These are phyloP conservation scores for Aciculosporium take DNA, from an alignment of 2,329 filamentous ascomycete genomes.

Conservation along the genomic window DNA sequence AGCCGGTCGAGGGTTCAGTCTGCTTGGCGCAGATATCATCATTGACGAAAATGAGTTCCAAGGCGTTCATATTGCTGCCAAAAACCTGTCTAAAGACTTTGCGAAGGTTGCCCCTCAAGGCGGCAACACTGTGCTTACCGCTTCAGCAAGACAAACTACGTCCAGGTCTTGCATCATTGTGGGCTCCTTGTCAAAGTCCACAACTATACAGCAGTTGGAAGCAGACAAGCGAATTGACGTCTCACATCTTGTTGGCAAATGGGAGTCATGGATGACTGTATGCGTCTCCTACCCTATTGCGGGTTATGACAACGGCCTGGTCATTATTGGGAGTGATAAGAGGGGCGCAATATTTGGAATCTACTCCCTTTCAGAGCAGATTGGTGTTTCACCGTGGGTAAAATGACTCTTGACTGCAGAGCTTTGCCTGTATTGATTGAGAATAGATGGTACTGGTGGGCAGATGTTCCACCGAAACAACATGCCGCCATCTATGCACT, in stretches of 20 bases:
- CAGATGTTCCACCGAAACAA: conserved; percentile 37
- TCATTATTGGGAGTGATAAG: conserved; percentile 44
- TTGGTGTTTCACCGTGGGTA: conserved; percentile 39
- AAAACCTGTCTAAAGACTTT: conserved; percentile 17
- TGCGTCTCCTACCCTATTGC: conserved; percentile 33
- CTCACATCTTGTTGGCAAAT: conserved; percentile 25
- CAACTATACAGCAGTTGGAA: conserved; percentile 9
- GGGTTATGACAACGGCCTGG: conserved; percentile 27
- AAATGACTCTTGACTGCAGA: not conserved
- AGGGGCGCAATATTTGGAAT: conserved; percentile 46
- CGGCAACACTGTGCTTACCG: conserved; percentile 6
- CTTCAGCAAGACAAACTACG: not conserved
- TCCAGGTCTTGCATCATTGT: conserved; percentile 12
- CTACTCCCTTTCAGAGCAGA: conserved; percentile 46
- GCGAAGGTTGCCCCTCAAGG: conserved; percentile 11
- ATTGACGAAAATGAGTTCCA: conserved; percentile 16
- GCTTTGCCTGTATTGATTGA: not conserved
- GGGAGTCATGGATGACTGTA: conserved; percentile 39
- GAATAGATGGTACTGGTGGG: conserved; percentile 42
- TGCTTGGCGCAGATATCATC: conserved; percentile 17
- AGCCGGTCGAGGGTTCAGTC: conserved; percentile 12
- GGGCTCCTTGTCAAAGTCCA: conserved; percentile 11
- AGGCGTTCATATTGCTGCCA: conserved; percentile 20
- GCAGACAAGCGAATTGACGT: conserved; percentile 11
- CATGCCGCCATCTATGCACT: conserved; percentile 35